Percentiles rank a stretch among this genome's conserved stretches.
phyloP scores from a whole-genome alignment of 2,329 filamentous ascomycete species.

The Alternaria sp. region DNA sequence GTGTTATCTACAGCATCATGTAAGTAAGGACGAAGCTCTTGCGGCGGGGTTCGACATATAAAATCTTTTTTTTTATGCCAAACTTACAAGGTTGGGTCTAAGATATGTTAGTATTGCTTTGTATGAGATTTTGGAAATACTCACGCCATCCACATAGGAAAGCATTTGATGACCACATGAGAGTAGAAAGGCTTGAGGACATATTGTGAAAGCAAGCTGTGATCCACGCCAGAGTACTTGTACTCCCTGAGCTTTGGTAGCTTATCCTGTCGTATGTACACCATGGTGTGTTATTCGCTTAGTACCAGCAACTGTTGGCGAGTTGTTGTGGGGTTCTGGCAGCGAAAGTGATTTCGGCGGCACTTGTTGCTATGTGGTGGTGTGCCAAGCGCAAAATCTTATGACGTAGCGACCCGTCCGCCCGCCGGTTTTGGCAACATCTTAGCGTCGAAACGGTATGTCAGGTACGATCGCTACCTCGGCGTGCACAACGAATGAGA shows the following conservation, averaged over 20 bases:
- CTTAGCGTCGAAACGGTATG: not conserved
- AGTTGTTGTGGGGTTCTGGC: slow-evolving; percentile 17
- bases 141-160: slow-evolving; percentile 92
- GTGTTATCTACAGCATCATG: slow-evolving; percentile 68
- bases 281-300: slow-evolving; percentile 63
- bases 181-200: slow-evolving; percentile 98
- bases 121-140: slow-evolving; percentile 39
- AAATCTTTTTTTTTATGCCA: not conserved
- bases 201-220: slow-evolving; percentile 87
- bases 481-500: not conserved
- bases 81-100: slow-evolving; percentile 49
- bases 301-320: slow-evolving; percentile 6
- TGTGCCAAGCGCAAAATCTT: slow-evolving; percentile 34
- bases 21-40: slow-evolving; percentile 8
- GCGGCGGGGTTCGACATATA: not conserved
- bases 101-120: slow-evolving; percentile 25
- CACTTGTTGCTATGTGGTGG: slow-evolving; percentile 12
- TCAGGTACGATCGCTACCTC: not conserved
- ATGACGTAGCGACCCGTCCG: slow-evolving; percentile 39
- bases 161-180: slow-evolving; percentile 89
- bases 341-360: slow-evolving; percentile 2
- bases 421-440: slow-evolving; percentile 5
- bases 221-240: slow-evolving; percentile 93
- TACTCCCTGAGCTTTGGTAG: slow-evolving; percentile 89
- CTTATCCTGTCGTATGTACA: slow-evolving; percentile 92